Base-by-base conservation (phyloP, 2,329 filamentous ascomycete genomes). In the Apiospora koreana region DNA sequence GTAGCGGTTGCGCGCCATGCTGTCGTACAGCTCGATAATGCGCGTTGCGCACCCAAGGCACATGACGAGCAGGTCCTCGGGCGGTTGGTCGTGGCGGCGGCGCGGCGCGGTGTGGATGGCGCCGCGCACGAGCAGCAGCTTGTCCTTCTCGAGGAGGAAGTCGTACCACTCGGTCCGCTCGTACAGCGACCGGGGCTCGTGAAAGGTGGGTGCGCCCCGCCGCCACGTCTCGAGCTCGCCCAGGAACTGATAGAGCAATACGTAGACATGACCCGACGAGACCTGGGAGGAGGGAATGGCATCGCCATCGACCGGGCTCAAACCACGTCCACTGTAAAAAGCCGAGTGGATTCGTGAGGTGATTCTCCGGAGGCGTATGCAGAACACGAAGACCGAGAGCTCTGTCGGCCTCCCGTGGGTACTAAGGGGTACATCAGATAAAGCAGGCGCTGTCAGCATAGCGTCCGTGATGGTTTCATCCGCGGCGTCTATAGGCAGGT, bases 161-260 rank as follows among this genome's bases (percentile, higher is more conserved):
- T 85, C 82, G 46, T 83, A 84, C 82, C 82, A 86, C 28, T 83
- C 81, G 10, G 80, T 76, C 7, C 77, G 78, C 69, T 86, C 80
- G 48, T 84, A 86, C 0, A 86, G 75, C n/a, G 79, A 81, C 6
- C 74, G 75, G 0, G 82, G 81, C 0, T 74, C 71, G 0, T 73
- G 69, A 41, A 81, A 82, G 0, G 77, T 31, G 0, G 83, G 83
- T 0, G 77, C 76, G 0, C 72, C 74, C 0, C 71, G 70, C 1
- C 82, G 78, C 82, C 83, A 85, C 1, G 70, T 42, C 2, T 81
- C 73, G 0, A 84, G 72, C 28, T 84, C 80, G 0, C 70, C 72
- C 0, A 82, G 73, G 0, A 83, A 76, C 4, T 75, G 70, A 31
- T 77, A 71, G 45, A 82, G 67, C 0, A 75, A 72, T 0, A 75